Percentiles rank a stretch among this genome's conserved stretches.
Evolutionary conservation across 2,329 filamentous ascomycete genomes (phyloP).

Genomic region (Paracorniculantispora psalliotae): DNA sequence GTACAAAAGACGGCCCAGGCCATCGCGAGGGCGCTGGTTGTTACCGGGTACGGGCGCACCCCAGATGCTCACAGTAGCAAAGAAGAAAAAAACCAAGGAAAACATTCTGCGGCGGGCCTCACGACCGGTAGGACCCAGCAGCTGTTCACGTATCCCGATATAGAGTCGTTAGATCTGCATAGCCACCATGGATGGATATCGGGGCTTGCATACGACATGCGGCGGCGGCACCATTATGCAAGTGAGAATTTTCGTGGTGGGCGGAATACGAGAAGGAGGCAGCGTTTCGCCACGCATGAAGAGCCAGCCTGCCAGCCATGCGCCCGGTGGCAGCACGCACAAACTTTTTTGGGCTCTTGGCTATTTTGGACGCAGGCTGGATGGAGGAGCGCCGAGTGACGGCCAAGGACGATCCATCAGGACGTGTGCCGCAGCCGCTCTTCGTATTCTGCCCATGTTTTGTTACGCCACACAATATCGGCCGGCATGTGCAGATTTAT

Average conservation of each 20-base stretch:
- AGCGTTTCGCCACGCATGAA: slow-evolving; percentile 4
- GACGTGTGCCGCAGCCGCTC: no score
- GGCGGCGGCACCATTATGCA: background rate
- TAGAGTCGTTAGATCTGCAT: slow-evolving; percentile 12
- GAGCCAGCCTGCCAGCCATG: no score
- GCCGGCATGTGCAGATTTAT: background rate
- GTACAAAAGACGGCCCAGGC: no score
- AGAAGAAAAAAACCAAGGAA: background rate
- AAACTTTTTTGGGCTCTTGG: background rate
- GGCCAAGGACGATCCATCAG: no score
- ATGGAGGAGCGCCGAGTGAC: no score
- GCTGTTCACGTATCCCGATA: slow-evolving; percentile 11
- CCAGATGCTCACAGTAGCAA: background rate
- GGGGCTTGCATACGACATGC: background rate
- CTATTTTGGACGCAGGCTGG: no score
- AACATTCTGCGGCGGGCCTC: background rate
- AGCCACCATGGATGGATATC: background rate
- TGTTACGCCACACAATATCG: background rate
- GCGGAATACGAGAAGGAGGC: slow-evolving; percentile 3
- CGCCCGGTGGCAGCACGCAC: background rate
- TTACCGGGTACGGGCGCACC: background rate
- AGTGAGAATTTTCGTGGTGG: background rate
- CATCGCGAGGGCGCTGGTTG: no score
- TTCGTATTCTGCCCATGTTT: background rate
- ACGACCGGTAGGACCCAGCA: background rate